Evolutionary conservation across 305 asterid species (phyloP).

Genomic region (Striga hermonthica): DNA sequence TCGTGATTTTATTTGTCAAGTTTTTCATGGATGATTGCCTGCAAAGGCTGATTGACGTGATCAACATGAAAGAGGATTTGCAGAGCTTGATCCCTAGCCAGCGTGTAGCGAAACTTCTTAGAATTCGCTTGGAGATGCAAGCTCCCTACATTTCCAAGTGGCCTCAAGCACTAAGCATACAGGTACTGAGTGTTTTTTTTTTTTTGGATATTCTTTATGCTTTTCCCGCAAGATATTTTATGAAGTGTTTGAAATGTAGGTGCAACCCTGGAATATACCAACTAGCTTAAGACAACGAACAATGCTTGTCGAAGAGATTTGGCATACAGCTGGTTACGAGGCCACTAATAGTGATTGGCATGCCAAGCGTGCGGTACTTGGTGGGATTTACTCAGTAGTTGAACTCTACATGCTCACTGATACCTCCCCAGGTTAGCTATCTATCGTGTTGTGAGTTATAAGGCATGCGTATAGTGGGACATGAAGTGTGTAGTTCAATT

Average conservation of each 20-base stretch:
- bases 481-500: neutral
- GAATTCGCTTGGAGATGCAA: slow-evolving; percentile 71
- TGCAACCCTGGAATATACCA: slow-evolving; percentile 54
- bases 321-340: slow-evolving; percentile 65
- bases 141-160: slow-evolving; percentile 70
- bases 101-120: slow-evolving; percentile 56
- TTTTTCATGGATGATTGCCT: slow-evolving; percentile 85
- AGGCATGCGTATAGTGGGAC: neutral
- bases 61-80: slow-evolving; percentile 54
- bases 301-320: slow-evolving; percentile 71
- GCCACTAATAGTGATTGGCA: slow-evolving; percentile 59
- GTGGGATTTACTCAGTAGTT: slow-evolving; percentile 62
- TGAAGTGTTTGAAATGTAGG: slow-evolving; percentile 33
- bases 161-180: slow-evolving; percentile 85
- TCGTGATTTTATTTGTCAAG: slow-evolving; percentile 37
- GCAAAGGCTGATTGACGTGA: slow-evolving; percentile 55
- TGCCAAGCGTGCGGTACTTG: slow-evolving; percentile 59
- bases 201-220: neutral
- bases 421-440: slow-evolving; percentile 63
- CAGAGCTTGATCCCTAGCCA: slow-evolving; percentile 56
- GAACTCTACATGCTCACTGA: slow-evolving; percentile 72
- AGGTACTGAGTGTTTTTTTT: slow-evolving; percentile 36
- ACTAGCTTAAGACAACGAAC: slow-evolving; percentile 68
- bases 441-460: neutral
- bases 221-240: neutral